Conservation (phyloP, 2,329 filamentous ascomycete genomes). For the Epichloe scottii region DNA sequence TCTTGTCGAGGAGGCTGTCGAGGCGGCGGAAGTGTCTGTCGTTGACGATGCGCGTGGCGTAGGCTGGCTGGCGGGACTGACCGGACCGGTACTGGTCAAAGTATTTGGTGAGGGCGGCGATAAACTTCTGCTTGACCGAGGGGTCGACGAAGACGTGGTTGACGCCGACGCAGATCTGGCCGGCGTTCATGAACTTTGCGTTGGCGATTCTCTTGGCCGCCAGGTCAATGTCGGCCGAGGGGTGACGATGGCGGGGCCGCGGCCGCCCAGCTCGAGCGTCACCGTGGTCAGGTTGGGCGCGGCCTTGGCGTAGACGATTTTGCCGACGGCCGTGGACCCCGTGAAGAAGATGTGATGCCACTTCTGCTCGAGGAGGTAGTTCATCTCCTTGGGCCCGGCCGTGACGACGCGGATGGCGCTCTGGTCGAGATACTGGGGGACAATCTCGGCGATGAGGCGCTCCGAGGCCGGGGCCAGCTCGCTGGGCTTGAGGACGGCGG, state of each 20-base stretch:
- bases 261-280: constrained; percentile 32
- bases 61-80: constrained; percentile 1
- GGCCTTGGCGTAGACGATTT: constrained; percentile 25
- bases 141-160: constrained; percentile 34
- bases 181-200: constrained; percentile 30
- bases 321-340: constrained; percentile 25
- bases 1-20: constrained; percentile 20
- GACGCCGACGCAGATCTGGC: constrained; percentile 17
- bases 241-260: constrained; percentile 30
- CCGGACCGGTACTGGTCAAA: constrained; percentile 15
- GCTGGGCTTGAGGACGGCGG: constrained; percentile 30
- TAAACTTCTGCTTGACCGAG: constrained; percentile 22
- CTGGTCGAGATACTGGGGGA: constrained; percentile 29
- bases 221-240: constrained; percentile 26
- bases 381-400: constrained; percentile 25
- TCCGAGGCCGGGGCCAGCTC: constrained; percentile 24
- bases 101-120: constrained; percentile 20
- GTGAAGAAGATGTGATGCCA: constrained; percentile 36
- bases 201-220: constrained; percentile 30
- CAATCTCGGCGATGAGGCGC: constrained; percentile 24
- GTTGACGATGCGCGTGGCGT: constrained; percentile 25
- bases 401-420: constrained; percentile 22
- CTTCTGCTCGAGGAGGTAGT: constrained; percentile 21
- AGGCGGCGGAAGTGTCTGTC: constrained; percentile 29
- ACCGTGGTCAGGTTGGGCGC: constrained; percentile 32